These are phyloP conservation scores for Picochlorum sp. DNA, from an alignment of 139 green algal species.

Conservation along the genomic window DNA sequence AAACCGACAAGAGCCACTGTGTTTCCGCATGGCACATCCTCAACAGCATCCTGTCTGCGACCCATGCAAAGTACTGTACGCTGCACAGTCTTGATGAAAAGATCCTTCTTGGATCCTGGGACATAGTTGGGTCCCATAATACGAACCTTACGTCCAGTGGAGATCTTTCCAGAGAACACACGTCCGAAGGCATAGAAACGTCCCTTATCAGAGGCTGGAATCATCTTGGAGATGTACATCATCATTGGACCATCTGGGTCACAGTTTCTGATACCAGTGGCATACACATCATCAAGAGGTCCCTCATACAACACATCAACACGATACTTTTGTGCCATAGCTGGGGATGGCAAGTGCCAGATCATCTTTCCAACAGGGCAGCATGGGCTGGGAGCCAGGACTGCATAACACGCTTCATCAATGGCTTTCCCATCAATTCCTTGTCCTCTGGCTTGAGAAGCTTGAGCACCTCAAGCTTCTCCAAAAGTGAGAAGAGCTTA, in stretches of 20 bases:
- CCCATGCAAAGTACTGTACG: constrained; percentile 99
- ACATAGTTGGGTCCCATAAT: constrained; percentile 99
- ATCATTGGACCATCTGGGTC: constrained; percentile 93
- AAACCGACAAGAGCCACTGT: constrained; percentile 96
- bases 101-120: constrained; percentile 97
- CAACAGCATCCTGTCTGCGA: constrained; percentile 90
- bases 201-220: constrained; percentile 94
- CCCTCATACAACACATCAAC: constrained; percentile 97
- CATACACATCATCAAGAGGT: constrained; percentile 92
- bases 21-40: constrained; percentile 97
- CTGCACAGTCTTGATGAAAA: constrained; percentile 98
- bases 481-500: constrained; percentile 90
- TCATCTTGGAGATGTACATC: constrained; percentile 99
- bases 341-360: constrained; percentile 71
- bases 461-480: constrained; percentile 74
- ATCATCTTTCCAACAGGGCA: constrained; percentile 99
- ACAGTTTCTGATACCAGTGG: constrained; percentile 88
- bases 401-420: constrained; percentile 88
- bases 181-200: constrained; percentile 98
- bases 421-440: constrained; percentile 90
- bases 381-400: constrained; percentile 84
- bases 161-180: constrained; percentile 85
- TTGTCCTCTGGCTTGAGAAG: constrained; percentile 88
- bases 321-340: constrained; percentile 90
- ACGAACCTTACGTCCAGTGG: constrained; percentile 91